Evolutionary conservation across 768 basidiomycete genomes (phyloP).

Genomic region (Boletellus emodensis): DNA sequence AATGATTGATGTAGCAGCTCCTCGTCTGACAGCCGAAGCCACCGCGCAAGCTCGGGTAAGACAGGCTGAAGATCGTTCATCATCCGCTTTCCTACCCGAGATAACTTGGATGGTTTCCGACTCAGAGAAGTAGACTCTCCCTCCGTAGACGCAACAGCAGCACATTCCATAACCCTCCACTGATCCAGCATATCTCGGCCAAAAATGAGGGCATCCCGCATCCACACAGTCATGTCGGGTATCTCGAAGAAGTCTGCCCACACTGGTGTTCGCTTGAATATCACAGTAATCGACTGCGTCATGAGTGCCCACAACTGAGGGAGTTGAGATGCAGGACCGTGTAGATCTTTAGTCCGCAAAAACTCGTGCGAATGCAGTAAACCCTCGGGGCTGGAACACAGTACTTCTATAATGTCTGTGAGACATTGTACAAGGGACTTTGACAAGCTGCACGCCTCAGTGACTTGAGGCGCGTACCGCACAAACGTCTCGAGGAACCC

Average conservation of each 20-base stretch:
- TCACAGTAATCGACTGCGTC: slow-evolving; percentile 72
- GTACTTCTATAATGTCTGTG: slow-evolving; percentile 86
- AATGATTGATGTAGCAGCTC: slow-evolving; percentile 90
- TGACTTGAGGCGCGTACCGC: slow-evolving; percentile 54
- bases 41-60: slow-evolving; percentile 72
- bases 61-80: slow-evolving; percentile 73
- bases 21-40: slow-evolving; percentile 90
- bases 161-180: slow-evolving; percentile 73
- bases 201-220: slow-evolving; percentile 96
- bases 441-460: slow-evolving; percentile 87
- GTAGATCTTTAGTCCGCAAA: slow-evolving; percentile 40
- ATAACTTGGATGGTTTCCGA: slow-evolving; percentile 44
- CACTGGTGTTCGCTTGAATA: slow-evolving; percentile 77
- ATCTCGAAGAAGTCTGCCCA: slow-evolving; percentile 83
- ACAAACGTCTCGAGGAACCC: slow-evolving; percentile 66
- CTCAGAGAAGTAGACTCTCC: slow-evolving; percentile 17
- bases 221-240: slow-evolving; percentile 90
- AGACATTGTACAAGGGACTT: slow-evolving; percentile 89
- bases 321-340: slow-evolving; percentile 50
- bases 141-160: slow-evolving; percentile 30
- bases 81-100: slow-evolving; percentile 68
- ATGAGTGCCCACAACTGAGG: slow-evolving; percentile 79
- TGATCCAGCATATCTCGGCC: slow-evolving; percentile 82
- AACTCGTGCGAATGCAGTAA: slow-evolving; percentile 58
- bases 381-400: slow-evolving; percentile 72